Evolutionary conservation across 345 rosid species (phyloP).

Genomic region (Murraya paniculata): DNA sequence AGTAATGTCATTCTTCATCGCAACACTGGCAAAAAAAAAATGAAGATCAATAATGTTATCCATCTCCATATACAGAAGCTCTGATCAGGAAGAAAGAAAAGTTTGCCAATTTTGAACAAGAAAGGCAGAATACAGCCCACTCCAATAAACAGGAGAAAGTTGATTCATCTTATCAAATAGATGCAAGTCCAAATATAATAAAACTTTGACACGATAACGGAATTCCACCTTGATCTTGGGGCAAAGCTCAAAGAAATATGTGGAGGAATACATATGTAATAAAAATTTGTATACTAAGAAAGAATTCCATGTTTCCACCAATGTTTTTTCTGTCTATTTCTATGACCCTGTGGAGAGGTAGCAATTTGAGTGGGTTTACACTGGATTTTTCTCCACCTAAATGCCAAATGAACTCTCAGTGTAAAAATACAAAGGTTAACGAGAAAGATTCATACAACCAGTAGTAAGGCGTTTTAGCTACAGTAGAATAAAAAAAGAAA

Average conservation of each 20-base stretch:
- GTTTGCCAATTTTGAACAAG: neutral
- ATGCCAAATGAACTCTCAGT: neutral
- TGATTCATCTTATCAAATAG: neutral
- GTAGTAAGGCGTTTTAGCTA: neutral
- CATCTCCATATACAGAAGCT: neutral
- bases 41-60: constrained; percentile 4
- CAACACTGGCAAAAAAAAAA: constrained; percentile 8
- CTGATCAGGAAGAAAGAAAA: neutral
- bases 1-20: neutral
- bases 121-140: neutral
- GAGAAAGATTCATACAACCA: neutral
- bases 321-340: neutral
- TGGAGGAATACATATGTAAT: neutral
- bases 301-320: neutral
- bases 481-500: neutral
- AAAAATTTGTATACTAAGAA: neutral
- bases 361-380: neutral
- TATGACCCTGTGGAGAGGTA: neutral
- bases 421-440: neutral
- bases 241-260: neutral
- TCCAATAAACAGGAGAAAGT: neutral
- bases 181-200: neutral
- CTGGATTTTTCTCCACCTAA: neutral
- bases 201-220: neutral
- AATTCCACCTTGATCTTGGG: neutral